These are phyloP conservation scores for Hyaloscypha variabilis DNA, from an alignment of 495 filamentous ascomycete genomes.

Conservation along the genomic window DNA sequence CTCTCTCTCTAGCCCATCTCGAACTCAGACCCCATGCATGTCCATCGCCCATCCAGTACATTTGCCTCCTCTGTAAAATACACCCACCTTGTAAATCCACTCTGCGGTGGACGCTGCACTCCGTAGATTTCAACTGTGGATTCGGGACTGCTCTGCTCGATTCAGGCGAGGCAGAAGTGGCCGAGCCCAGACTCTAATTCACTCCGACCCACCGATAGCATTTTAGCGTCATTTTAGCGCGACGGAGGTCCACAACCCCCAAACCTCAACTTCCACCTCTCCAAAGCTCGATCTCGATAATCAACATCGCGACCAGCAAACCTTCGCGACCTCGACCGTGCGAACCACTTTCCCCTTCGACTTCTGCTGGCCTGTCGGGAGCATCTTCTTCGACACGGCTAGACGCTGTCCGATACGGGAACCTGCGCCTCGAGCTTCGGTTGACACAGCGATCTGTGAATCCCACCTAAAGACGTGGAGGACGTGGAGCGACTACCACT, in stretches of 20 bases:
- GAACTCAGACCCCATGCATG: not conserved
- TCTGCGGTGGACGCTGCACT: no score
- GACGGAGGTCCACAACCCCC: not conserved
- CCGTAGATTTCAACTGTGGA: not conserved
- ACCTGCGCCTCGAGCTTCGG: not conserved
- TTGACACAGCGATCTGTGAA: constrained; percentile 20
- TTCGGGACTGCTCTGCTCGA: not conserved
- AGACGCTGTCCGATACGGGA: constrained; percentile 21
- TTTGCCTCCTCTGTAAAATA: not conserved
- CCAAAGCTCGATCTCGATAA: not conserved
- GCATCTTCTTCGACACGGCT: constrained; percentile 6
- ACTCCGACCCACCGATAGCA: not conserved
- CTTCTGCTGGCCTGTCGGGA: constrained; percentile 7
- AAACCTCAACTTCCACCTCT: constrained; percentile 4
- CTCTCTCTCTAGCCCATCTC: not conserved
- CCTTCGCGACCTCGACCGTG: not conserved
- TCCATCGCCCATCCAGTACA: not conserved
- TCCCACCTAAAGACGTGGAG: not conserved
- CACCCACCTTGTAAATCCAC: no score
- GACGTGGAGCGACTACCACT: not conserved
- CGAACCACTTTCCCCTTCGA: not conserved
- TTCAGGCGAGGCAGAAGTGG: not conserved
- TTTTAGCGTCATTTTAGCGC: constrained; percentile 1
- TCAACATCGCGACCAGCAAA: constrained; percentile 2
- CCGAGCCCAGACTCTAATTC: not conserved